Evolutionary conservation across 176 grass and related monocot species (phyloP).

Genomic region (Aegilops umbellulata): DNA sequence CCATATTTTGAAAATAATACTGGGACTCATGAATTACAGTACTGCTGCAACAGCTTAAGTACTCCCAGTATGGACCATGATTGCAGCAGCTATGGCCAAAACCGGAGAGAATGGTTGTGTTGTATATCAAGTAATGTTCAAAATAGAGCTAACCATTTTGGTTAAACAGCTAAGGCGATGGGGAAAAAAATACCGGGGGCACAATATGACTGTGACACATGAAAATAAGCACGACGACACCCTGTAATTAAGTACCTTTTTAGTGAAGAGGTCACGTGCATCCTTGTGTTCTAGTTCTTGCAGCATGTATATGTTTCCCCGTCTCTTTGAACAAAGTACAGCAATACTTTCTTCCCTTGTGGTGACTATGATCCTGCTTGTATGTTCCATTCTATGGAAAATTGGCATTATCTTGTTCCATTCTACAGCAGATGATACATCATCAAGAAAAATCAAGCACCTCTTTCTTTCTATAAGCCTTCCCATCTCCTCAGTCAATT

Average conservation of each 20-base stretch:
- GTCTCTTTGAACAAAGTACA: not conserved
- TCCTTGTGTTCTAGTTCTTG: not conserved
- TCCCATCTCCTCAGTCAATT: too few relatives aligned
- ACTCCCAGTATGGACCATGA: not conserved
- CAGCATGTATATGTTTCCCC: not conserved
- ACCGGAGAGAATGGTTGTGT: not conserved
- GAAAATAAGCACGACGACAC: not conserved
- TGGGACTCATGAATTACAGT: too few relatives aligned
- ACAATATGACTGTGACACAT: too few relatives aligned
- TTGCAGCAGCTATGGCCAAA: too few relatives aligned
- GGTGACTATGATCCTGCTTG: constrained; percentile 19
- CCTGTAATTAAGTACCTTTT: not conserved
- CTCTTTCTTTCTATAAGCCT: too few relatives aligned
- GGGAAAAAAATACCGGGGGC: not conserved
- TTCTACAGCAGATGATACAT: not conserved
- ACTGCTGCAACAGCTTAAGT: too few relatives aligned
- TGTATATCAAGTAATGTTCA: not conserved
- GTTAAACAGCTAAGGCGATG: not conserved
- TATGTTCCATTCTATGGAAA: not conserved
- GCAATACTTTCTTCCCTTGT: constrained; percentile 8
- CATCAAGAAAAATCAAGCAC: not conserved
- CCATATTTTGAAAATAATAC: too few relatives aligned
- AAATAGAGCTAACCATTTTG: not conserved
- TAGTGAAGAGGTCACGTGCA: not conserved
- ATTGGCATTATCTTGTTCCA: not conserved